Evolutionary conservation across 2,329 filamentous ascomycete genomes (phyloP), one percentile per base, ranked within the genome.

Genomic region (Escovopsis sp.): DNA sequence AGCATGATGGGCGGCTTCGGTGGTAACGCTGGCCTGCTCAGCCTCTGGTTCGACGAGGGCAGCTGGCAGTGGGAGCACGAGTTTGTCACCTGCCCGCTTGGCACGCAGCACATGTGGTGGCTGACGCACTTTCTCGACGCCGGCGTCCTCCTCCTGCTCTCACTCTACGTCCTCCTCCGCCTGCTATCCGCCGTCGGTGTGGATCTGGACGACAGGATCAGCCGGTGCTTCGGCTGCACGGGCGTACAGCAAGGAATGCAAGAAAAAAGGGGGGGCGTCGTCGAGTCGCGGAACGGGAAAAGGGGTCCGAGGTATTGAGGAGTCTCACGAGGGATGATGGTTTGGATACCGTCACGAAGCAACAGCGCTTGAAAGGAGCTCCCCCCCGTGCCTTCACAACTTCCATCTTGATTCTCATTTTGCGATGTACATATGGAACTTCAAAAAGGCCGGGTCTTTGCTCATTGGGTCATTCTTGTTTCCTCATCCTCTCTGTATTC

Each of bases 1-100:
- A 94, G 85, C 56, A 96, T 98, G 86, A 98, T 98, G 90, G 90
- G 90, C 37, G 82, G 83, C 38, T 98, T 81, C 56, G 79, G 76
- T n/a, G 90, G 90, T 15, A 90, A 94, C 52, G 85, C 86, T 0
- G 90, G 86, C 0, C 64, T 98, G 29, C 58, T 98, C 28, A 90
- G 81, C 41, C 69, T 82, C 1, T 98, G 88, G 88, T 96, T 88
- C 51, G 84, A 96, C 53, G 56, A 70, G 37, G 62, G 67, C 3
- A 56, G 58, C 1, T 77, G 73, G 65, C 73, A 81, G 53, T 98
- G 90, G 90, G 68, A 68, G 43, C 82, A 82, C 45, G 83, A 88
- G 46, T 90, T 90, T 46, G 65, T 63, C 8, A 80, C 72, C 43
- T 98, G 90, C 52, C 66, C 71, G 3, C 60, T 93, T 26, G 90